Conservation (phyloP, 495 filamentous ascomycete species). For the Ramalina intermedia region DNA sequence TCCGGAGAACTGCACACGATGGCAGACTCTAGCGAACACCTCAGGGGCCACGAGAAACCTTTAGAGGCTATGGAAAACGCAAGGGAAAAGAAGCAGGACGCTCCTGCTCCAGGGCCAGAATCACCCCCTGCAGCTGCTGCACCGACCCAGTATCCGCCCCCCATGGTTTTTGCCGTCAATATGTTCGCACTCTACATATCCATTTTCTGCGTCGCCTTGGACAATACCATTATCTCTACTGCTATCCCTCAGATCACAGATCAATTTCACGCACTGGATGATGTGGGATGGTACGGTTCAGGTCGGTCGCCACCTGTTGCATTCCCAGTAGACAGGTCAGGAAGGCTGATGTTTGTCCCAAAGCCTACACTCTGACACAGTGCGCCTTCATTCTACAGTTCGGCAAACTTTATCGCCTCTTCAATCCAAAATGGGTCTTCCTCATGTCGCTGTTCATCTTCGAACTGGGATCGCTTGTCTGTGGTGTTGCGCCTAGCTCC, state of each 20-base stretch:
- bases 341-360: conserved; percentile 21
- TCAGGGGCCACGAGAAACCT: too few relatives aligned
- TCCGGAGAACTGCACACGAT: too few relatives aligned
- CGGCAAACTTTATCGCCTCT: conserved; percentile 36
- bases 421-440: conserved; percentile 30
- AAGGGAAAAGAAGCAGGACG: too few relatives aligned
- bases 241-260: conserved; percentile 29
- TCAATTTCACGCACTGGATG: conserved; percentile 23
- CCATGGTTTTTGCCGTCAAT: too few relatives aligned
- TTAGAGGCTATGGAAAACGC: too few relatives aligned
- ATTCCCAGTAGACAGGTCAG: conserved; percentile 30
- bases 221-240: conserved; percentile 22
- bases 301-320: neutral
- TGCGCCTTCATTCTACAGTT: conserved; percentile 8
- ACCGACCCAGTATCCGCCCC: too few relatives aligned
- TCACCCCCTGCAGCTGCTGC: too few relatives aligned
- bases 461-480: conserved; percentile 46
- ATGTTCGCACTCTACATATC: too few relatives aligned
- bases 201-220: too few relatives aligned
- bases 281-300: conserved; percentile 29
- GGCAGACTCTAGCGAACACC: too few relatives aligned
- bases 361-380: conserved; percentile 12
- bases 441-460: conserved; percentile 49
- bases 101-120: too few relatives aligned
- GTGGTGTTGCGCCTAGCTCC: conserved; percentile 13